Percentiles rank a stretch among this genome's conserved stretches.
These are phyloP conservation scores for Metarhizium anisopliae DNA, from an alignment of 2,329 filamentous ascomycete genomes.

Conservation along the genomic window DNA sequence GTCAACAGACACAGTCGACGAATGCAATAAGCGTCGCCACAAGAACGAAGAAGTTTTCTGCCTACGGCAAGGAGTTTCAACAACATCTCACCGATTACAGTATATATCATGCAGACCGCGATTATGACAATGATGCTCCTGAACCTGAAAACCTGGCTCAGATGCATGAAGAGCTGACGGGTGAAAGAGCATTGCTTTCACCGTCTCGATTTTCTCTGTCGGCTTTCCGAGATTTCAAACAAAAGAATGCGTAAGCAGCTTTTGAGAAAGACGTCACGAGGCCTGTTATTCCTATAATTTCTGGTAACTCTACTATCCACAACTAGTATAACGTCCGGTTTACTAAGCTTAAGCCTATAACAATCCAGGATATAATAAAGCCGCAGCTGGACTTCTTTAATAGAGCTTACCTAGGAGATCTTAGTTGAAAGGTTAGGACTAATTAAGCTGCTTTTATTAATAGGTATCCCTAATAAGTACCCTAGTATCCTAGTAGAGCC, in stretches of 20 bases:
- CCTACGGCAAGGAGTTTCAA: slow-evolving; percentile 2
- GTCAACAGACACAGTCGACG: neutral
- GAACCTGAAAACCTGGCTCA: neutral
- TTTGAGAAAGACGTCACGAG: slow-evolving; percentile 25
- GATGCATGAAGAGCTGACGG: too few relatives aligned
- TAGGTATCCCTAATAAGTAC: slow-evolving; percentile 24
- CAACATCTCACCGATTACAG: neutral
- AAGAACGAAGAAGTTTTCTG: neutral
- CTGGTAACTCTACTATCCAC: neutral
- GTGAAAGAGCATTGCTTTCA: neutral
- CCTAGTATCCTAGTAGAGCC: slow-evolving; percentile 7
- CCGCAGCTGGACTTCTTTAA: slow-evolving; percentile 26
- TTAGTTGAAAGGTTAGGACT: slow-evolving; percentile 8
- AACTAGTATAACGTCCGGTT: slow-evolving; percentile 3
- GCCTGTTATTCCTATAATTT: slow-evolving; percentile 17
- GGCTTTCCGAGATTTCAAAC: slow-evolving; percentile 19
- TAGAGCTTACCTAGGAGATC: slow-evolving; percentile 18
- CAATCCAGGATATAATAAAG: slow-evolving; percentile 19
- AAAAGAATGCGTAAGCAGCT: slow-evolving; percentile 16
- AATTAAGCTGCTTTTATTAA: slow-evolving; percentile 10
- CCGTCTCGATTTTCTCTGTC: slow-evolving; percentile 17
- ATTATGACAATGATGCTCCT: neutral
- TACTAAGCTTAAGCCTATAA: slow-evolving; percentile 24
- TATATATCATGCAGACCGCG: slow-evolving; percentile 1
- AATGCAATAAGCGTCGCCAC: neutral